Evolutionary conservation across 176 grass and related monocot species (phyloP), one percentile per base, ranked within the genome.

Genomic region (Microstegium vimineum): DNA sequence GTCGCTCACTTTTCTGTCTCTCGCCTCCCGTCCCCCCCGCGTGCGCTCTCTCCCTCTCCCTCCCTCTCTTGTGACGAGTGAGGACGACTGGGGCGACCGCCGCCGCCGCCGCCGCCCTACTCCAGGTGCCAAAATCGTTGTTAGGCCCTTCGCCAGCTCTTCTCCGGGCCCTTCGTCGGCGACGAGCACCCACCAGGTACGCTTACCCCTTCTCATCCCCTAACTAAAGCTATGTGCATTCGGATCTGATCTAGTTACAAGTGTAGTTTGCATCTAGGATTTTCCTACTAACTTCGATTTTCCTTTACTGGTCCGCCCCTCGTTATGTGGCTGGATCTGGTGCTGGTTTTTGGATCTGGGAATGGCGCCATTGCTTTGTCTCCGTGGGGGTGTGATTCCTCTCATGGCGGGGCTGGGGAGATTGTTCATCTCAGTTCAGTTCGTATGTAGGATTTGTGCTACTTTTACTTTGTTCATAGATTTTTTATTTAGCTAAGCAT

Each of bases 261-360:
- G 56, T 60, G 56, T 12, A 26, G 56, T 4, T 10, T 8, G 6
- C 56, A 25, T 60, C 56, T 25, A 26, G 4, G 25, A 1, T 26
- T 60, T 26, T 4, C 4, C 56, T 25, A 25, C 56, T 26, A 25
- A 13, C 56, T 26, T 26, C 56, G 56, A 60, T 60, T 60, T 26
- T 5, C 61, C 26, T 63, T 6, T 2, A 15, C 60, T 6, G 60
- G 60, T 62, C 12, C 26, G 25, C 23, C 26, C 52, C 56, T 26
- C 2, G 56, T 26, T 60, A 9, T 65, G 62, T 66, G 47, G 11
- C 81, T 37, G 67, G 67, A 88, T 88, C 74, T 84, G 75, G 45
- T 31, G 37, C 75, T 46, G 40, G 36, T 23, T 20, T 25, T 46
- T 23, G 75, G 68, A 88, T 84, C 75, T 68, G 81, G 68, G 47